These are phyloP conservation scores for Rhynchosporium graminicola DNA, from an alignment of 2,329 filamentous ascomycete species.

Conservation along the genomic window DNA sequence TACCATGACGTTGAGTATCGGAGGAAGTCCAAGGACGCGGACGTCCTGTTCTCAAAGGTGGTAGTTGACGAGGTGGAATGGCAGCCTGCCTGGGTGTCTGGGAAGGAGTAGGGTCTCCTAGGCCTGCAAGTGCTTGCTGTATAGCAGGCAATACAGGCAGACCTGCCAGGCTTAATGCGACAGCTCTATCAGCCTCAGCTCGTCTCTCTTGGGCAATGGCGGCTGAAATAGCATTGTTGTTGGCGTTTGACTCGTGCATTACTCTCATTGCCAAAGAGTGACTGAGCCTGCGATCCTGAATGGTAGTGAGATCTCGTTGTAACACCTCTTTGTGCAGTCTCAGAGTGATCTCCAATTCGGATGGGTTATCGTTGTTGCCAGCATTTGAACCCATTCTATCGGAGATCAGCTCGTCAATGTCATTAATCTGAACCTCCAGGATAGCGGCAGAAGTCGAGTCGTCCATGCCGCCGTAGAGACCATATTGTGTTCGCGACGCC, in stretches of 20 bases:
- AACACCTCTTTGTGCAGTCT: conserved; percentile 18
- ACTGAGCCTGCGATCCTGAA: conserved; percentile 11
- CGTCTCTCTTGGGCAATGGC: conserved; percentile 5
- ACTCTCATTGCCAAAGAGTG: conserved; percentile 7
- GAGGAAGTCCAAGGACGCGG: neutral
- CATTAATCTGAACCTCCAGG: conserved; percentile 18
- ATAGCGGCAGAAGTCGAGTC: conserved; percentile 5
- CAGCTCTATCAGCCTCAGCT: conserved; percentile 3
- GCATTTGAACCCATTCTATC: neutral
- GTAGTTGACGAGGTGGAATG: neutral
- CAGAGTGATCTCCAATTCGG: conserved; percentile 4
- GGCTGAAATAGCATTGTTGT: neutral
- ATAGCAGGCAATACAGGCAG: neutral
- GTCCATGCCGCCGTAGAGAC: conserved; percentile 10
- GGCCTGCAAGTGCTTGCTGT: neutral
- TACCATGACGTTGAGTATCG: neutral
- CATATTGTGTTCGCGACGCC: neutral
- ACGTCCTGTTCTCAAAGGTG: too few relatives aligned
- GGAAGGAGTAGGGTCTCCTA: neutral
- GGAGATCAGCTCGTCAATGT: conserved; percentile 8
- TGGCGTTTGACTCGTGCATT: neutral
- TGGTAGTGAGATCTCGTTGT: conserved; percentile 1
- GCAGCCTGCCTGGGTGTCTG: neutral
- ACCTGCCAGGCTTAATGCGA: conserved; percentile 12
- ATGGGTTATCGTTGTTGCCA: neutral